Evolutionary conservation across 768 basidiomycete species (phyloP), one percentile per base, ranked within the genome.

Genomic region (Suillus hirtellus): DNA sequence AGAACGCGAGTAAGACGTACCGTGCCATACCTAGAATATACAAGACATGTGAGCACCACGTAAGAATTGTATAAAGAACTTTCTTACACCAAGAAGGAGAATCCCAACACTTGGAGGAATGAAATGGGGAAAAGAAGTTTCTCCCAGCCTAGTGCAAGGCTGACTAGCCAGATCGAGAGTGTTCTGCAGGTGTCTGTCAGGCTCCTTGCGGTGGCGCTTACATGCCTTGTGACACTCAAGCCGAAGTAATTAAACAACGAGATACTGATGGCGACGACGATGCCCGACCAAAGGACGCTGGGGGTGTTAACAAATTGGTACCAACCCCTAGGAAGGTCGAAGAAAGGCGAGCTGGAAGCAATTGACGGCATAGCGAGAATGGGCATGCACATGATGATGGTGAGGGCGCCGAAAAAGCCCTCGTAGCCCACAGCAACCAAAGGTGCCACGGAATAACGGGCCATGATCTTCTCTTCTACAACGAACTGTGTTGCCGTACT

Each of bases 151-250:
- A 97, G 77, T 1, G 83, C 87, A 59, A 97, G 82, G 71, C 92
- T 94, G 70, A 99, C 80, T 66, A 96, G 78, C 97, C 97, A 99
- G 73, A 99, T 99, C n/a, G 86, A 85, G 60, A 99, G 82, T 1
- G 97, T 99, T 69, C 97, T 84, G 78, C 95, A 97, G 7, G 95
- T 96, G 75, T 99, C 97, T 43, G 95, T 92, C 63, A 97, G 82
- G 61, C 89, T 91, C 65, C 96, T 86, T 19, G 93, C 93, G 1
- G 95, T 97, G 40, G 96, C 96, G 73, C 90, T 94, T 63, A 98
- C 92, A 72, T 93, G 89, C 65, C 88, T 84, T n/a, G 95, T 96
- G 64, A 97, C 93, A 73, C 92, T 93, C 59, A 96, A 75, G 12
- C 95, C 95, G 69, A 94, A 96, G 78, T 86, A 92, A 72, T 95